Conservation (phyloP, 2,329 filamentous ascomycete genomes). For the Penicillium decumbens region DNA sequence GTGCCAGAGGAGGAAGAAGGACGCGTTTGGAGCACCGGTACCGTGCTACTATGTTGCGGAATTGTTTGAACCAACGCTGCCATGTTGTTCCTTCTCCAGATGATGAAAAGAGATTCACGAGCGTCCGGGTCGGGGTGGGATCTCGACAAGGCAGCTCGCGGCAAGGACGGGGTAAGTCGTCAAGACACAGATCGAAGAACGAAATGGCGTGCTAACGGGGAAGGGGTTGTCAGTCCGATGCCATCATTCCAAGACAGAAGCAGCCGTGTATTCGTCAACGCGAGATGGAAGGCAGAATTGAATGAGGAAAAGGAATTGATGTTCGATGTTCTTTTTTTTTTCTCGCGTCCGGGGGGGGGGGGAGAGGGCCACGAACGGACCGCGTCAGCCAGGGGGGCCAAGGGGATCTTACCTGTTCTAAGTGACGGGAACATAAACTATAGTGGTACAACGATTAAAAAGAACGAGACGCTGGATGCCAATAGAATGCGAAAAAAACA, state of each 20-base stretch:
- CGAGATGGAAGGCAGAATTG: neutral
- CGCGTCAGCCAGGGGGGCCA: conserved; percentile 20
- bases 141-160: conserved; percentile 18
- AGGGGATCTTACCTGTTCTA: conserved; percentile 29
- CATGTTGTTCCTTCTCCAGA: conserved; percentile 55
- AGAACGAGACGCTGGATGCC: conserved; percentile 20
- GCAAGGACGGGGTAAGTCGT: conserved; percentile 5
- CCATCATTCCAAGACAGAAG: conserved; percentile 9
- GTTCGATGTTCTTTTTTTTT: conserved; percentile 5
- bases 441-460: conserved; percentile 32
- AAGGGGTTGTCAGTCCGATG: conserved; percentile 23
- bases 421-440: conserved; percentile 27
- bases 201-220: conserved; percentile 17
- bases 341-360: conserved; percentile 7
- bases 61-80: conserved; percentile 79
- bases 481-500: conserved; percentile 13
- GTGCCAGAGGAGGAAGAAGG: conserved; percentile 61
- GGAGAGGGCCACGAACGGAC: conserved; percentile 11
- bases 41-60: conserved; percentile 67
- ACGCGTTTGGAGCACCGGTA: conserved; percentile 71
- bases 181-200: conserved; percentile 19
- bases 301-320: conserved; percentile 4
- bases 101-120: conserved; percentile 17
- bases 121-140: conserved; percentile 19
- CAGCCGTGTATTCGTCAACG: neutral